Evolutionary conservation across 345 rosid genomes (phyloP).

Genomic region (Eucalyptus grandis): DNA sequence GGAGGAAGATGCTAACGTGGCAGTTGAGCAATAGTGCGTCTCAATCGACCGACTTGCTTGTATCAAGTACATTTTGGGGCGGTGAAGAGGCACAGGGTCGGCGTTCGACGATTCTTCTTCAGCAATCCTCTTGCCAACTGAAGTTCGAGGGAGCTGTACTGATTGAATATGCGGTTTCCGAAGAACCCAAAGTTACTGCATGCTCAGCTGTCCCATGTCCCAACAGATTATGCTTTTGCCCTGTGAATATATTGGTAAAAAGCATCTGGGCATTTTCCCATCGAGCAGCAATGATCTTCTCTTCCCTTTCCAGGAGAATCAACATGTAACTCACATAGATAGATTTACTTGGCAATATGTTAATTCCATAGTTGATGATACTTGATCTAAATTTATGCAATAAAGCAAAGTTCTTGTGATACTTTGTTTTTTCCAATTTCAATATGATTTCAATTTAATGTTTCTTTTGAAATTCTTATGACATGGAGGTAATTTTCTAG

Average conservation of each 20-base stretch:
- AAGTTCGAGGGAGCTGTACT: background rate
- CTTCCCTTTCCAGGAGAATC: background rate
- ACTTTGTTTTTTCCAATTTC: background rate
- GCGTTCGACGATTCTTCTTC: background rate
- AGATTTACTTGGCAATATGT: background rate
- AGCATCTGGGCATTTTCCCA: background rate
- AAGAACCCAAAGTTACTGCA: background rate
- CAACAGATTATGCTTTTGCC: background rate
- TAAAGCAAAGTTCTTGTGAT: background rate
- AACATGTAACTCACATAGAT: background rate
- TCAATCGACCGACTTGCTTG: background rate
- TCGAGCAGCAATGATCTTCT: background rate
- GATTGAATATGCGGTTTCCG: background rate
- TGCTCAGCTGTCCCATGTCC: background rate
- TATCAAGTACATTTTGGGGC: background rate
- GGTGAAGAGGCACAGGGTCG: background rate
- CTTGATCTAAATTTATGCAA: background rate
- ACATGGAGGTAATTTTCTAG: background rate
- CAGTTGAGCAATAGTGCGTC: slow-evolving; percentile 5
- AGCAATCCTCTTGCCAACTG: background rate
- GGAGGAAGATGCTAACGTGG: slow-evolving; percentile 8
- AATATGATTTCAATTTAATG: background rate
- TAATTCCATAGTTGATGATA: background rate
- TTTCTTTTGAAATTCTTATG: background rate
- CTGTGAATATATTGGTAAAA: background rate